phyloP scores from a whole-genome alignment of 306 rosid genomes.

The Cicer chorassanicum region DNA sequence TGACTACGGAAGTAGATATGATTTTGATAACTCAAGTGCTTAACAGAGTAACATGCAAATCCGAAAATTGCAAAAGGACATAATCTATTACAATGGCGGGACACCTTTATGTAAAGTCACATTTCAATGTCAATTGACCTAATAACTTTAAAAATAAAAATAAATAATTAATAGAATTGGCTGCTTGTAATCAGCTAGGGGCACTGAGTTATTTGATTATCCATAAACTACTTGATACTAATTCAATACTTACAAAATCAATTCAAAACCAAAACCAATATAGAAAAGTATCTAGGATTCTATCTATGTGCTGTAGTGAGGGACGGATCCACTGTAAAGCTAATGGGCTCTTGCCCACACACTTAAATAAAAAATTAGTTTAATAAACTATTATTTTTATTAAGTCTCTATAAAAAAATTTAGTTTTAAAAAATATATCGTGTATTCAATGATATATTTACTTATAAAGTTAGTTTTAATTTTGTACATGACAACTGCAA shows the following conservation, averaged over 20 bases:
- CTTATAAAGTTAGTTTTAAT: too few species aligned
- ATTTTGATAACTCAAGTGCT: conserved; percentile 36
- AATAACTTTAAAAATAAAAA: neutral
- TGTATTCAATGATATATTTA: too few species aligned
- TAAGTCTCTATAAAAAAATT: too few species aligned
- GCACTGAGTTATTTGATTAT: neutral
- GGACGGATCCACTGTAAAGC: too few species aligned
- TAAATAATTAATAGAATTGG: conserved; percentile 38
- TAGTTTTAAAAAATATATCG: too few species aligned
- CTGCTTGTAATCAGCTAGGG: conserved; percentile 46
- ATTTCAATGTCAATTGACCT: conserved; percentile 46
- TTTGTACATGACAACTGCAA: too few species aligned
- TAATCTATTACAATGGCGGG: conserved; percentile 47
- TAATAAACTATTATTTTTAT: too few species aligned
- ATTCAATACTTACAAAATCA: conserved; percentile 4
- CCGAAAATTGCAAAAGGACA: conserved; percentile 45
- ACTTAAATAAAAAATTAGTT: too few species aligned
- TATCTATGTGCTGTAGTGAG: neutral
- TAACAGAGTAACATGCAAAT: conserved; percentile 39
- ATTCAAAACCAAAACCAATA: conserved; percentile 18
- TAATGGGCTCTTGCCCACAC: too few species aligned
- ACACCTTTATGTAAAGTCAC: conserved; percentile 48
- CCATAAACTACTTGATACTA: neutral
- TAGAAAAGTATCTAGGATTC: neutral
- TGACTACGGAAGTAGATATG: conserved; percentile 24